Evolutionary conservation across 2,329 filamentous ascomycete genomes (phyloP).

Genomic region (Botrytis byssoidea): DNA sequence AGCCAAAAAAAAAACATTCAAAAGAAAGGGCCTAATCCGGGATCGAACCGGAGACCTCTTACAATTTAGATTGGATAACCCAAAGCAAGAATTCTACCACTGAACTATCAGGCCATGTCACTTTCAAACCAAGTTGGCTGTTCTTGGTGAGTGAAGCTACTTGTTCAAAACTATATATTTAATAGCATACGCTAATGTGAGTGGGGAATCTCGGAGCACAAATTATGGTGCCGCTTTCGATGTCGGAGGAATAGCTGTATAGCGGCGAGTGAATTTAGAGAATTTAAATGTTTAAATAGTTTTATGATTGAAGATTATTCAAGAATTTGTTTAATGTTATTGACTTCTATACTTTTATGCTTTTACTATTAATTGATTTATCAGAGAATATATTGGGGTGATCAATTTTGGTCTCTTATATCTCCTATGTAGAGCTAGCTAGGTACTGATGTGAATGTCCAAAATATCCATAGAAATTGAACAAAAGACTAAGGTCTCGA

Average conservation of each 20-base stretch:
- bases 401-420: too few species aligned
- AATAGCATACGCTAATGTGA: fast-evolving
- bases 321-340: too few species aligned
- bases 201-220: too few species aligned
- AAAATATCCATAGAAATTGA: not conserved
- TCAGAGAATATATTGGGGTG: too few species aligned
- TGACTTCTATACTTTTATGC: too few species aligned
- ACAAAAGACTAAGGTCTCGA: not conserved
- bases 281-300: too few species aligned
- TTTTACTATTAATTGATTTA: too few species aligned
- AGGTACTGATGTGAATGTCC: too few species aligned
- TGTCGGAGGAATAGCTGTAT: not conserved
- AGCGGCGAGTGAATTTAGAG: too few species aligned
- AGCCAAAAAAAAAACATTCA: too few species aligned
- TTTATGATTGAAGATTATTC: too few species aligned
- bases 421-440: too few species aligned
- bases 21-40: not conserved
- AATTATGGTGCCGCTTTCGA: not conserved
- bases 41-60: constrained; percentile 17
- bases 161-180: not conserved
- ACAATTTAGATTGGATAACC: not conserved
- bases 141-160: fast-evolving
- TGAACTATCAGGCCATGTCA: constrained; percentile 9
- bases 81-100: constrained; percentile 16
- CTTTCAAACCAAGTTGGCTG: not conserved